phyloP scores from a whole-genome alignment of 1,284 basidiomycete genomes.

The Wallemia hederae region DNA sequence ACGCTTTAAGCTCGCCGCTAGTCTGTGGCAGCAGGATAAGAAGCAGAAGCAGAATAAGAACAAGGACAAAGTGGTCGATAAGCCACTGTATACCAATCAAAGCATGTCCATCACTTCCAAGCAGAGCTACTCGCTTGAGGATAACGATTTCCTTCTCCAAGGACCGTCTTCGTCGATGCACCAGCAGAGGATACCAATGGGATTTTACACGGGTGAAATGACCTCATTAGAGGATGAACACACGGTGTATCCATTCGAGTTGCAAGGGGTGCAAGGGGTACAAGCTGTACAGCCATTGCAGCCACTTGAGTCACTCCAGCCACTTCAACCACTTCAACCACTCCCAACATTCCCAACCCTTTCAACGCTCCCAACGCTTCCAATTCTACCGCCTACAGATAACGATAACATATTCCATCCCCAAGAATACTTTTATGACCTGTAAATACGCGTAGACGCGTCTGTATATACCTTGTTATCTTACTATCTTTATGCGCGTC shows the following conservation, averaged over 20 bases:
- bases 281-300: no score
- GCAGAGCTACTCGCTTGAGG: no score
- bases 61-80: no score
- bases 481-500: constrained; percentile 33
- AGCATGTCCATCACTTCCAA: no score
- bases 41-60: background rate
- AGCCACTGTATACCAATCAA: background rate
- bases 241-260: background rate
- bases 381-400: background rate
- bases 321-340: no score
- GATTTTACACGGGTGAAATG: background rate
- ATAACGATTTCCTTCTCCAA: background rate
- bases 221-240: background rate
- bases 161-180: background rate
- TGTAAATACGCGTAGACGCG: no score
- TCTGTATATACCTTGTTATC: no score
- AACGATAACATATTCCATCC: background rate
- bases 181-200: background rate
- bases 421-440: background rate
- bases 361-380: no score
- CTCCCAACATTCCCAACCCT: no score
- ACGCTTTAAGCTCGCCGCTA: background rate
- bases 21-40: background rate
- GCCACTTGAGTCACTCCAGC: no score
- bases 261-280: no score